Evolutionary conservation across 2,329 filamentous ascomycete species (phyloP).

Genomic region (Exserohilum rostratum): DNA sequence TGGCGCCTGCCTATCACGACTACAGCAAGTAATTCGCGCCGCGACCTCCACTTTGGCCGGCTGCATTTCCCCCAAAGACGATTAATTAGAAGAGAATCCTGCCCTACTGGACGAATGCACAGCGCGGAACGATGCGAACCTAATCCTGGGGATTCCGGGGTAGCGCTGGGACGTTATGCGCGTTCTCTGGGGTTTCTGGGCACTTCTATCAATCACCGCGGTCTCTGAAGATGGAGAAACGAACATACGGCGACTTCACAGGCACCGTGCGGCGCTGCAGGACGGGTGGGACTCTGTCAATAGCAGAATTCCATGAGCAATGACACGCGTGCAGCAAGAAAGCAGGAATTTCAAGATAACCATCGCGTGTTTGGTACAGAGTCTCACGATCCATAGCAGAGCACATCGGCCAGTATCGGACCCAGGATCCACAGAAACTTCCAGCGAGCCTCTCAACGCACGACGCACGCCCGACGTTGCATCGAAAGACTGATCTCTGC

Average conservation of each 20-base stretch:
- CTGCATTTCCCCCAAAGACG: constrained; percentile 7
- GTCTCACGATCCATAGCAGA: constrained; percentile 9
- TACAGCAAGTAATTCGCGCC: constrained; percentile 17
- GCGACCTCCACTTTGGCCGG: constrained; percentile 7
- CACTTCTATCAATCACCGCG: constrained; percentile 14
- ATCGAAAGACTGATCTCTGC: constrained; percentile 8
- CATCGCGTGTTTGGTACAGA: constrained; percentile 6
- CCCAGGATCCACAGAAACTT: constrained; percentile 23
- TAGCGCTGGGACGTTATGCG: constrained; percentile 7
- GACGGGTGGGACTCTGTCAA: neutral
- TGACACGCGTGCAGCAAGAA: neutral
- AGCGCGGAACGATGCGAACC: constrained; percentile 29
- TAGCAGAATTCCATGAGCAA: constrained; percentile 2
- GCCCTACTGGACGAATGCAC: constrained; percentile 14
- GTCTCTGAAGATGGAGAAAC: constrained; percentile 10
- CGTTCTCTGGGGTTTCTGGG: constrained; percentile 18
- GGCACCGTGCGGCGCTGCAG: neutral
- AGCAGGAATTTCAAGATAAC: neutral
- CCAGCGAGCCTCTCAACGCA: constrained; percentile 16
- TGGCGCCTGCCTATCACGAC: neutral
- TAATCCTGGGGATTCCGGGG: constrained; percentile 30
- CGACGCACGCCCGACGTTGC: constrained; percentile 6
- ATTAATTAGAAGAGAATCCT: constrained; percentile 11
- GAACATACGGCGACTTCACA: neutral
- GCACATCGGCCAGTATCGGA: constrained; percentile 21